Evolutionary conservation across 495 filamentous ascomycete genomes (phyloP), one percentile per base, ranked within the genome.

Genomic region (Neurospora discreta): DNA sequence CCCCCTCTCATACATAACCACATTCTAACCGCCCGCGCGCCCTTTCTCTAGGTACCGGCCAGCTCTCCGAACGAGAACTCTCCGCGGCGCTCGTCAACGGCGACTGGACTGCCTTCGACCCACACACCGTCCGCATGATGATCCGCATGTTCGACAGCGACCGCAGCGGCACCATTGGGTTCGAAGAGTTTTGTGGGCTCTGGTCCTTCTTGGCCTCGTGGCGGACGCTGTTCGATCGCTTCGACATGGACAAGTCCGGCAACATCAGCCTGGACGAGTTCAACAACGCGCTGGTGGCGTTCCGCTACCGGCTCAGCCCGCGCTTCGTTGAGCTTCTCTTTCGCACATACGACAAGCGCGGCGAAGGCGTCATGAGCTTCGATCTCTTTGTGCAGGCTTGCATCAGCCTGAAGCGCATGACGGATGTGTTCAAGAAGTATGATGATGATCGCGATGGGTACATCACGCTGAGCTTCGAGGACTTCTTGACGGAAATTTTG

Each of bases 341-440:
- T 81, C 78, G 80, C 69, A 87, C 85, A 23, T 89, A 87, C 76
- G 87, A 89, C 77, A 89, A 89, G 81, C 81, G 85, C 67, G 80
- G 81, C 46, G 86, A 88, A 72, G 84, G 84, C 69, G 91, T 89
- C 52, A 93, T 99, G 86, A 93, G 91, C 81, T 98, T 99, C 77
- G 95, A 99, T 85, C 82, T 99, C 68, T 99, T 98, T 80, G 95
- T 99, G 74, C 95, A 99, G 85, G 93, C 93, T 39, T 98, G 95
- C 79, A 99, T 99, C 77, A 91, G 88, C 78, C 84, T 99, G 75
- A 96, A 97, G 87, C 87, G 96, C 72, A 98, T 99, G 95, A 99
- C 95, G 73, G 95, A 99, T 80, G 95, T 98, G 23, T 99, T 99
- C 80, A 99, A 99, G 89, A 93, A 92, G 79, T 99, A 98, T 81